Evolutionary conservation across 2,329 filamentous ascomycete species (phyloP).

Genomic region (Delphinella strobiligena): DNA sequence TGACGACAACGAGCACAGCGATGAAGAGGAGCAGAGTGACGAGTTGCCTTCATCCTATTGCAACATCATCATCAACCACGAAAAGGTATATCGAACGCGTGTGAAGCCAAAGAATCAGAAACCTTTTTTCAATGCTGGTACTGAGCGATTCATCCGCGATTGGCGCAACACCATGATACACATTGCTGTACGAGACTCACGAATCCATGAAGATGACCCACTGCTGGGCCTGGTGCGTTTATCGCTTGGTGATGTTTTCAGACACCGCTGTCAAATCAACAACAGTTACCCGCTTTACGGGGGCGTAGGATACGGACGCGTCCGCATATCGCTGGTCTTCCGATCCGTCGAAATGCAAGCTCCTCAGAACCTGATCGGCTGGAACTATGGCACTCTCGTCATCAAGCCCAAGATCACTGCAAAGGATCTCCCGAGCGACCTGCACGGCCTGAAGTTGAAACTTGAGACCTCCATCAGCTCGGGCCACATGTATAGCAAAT

Average conservation of each 20-base stretch:
- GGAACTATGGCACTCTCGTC: conserved; percentile 61
- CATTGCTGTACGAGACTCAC: conserved; percentile 53
- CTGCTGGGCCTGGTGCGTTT: conserved; percentile 60
- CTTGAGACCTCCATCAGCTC: conserved; percentile 45
- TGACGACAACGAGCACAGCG: conserved; percentile 39
- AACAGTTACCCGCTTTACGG: conserved; percentile 56
- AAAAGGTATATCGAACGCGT: conserved; percentile 55
- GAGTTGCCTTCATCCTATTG: conserved; percentile 60
- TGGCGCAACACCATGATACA: conserved; percentile 57
- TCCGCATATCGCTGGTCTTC: conserved; percentile 61
- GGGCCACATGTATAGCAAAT: conserved; percentile 36
- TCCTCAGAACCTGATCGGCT: conserved; percentile 48
- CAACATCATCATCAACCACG: conserved; percentile 61
- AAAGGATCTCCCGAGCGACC: conserved; percentile 33
- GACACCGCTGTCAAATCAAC: conserved; percentile 51
- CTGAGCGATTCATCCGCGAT: conserved; percentile 58
- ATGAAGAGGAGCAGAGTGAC: conserved; percentile 49
- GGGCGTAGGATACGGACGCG: conserved; percentile 59
- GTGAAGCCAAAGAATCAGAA: conserved; percentile 70
- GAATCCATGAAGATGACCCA: conserved; percentile 57
- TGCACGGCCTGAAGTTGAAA: conserved; percentile 39
- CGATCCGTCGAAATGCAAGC: conserved; percentile 54
- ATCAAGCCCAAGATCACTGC: conserved; percentile 42
- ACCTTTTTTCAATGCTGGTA: conserved; percentile 68
- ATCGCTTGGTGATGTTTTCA: conserved; percentile 49